Base-by-base conservation (phyloP, 2,329 filamentous ascomycete genomes). In the Didymella exigua region DNA sequence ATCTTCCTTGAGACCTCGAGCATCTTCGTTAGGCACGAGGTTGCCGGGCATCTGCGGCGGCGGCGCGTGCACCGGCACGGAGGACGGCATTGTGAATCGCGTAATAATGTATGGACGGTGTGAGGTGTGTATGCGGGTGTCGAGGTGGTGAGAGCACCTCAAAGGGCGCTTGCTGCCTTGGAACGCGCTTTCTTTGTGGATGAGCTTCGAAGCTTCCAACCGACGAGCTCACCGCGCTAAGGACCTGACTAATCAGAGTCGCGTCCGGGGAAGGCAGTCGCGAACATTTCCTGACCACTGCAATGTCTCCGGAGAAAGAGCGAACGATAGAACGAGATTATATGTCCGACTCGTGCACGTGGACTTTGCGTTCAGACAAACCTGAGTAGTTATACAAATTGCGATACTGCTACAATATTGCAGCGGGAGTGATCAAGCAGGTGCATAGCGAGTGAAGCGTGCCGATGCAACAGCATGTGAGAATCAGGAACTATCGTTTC, bases 1-100 rank as follows among this genome's bases (percentile, higher is more conserved):
- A 71, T 91, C 88, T 56, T 80, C 79, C 56, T 89, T 88, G 75
- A 96, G 85, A 16, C 78, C 69, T 42, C 79, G 43, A 16, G 63
- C 69, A 31, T 68, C 60, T 4, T 66, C 56, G 44, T 58, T 47
- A 34, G 61, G 54, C 29, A 70, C 61, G 21, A 62, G 62, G 38
- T 59, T 52, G 56, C 74, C 74, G 19, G 74, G 74, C 34, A 76
- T 75, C 43, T 71, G 64, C 16, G 73, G 73, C 19, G 72, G 72
- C 47, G 67, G 66, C 57, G 61, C 64, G 18, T 67, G 63, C 5
- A 56, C 49, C 14, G 60, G 49, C 7, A 45, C 43, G 24, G 59
- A 57, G 21, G 64, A 58, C 47, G 66, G 64, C 66, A 67, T 67
- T 13, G 13, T 59, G 56, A 41, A 16, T 41, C 18, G 23, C 30